Evolutionary conservation across 192 early-diverging fungal species (phyloP), one percentile per base, ranked within the genome.

Genomic region (Chytriomyces sp.): DNA sequence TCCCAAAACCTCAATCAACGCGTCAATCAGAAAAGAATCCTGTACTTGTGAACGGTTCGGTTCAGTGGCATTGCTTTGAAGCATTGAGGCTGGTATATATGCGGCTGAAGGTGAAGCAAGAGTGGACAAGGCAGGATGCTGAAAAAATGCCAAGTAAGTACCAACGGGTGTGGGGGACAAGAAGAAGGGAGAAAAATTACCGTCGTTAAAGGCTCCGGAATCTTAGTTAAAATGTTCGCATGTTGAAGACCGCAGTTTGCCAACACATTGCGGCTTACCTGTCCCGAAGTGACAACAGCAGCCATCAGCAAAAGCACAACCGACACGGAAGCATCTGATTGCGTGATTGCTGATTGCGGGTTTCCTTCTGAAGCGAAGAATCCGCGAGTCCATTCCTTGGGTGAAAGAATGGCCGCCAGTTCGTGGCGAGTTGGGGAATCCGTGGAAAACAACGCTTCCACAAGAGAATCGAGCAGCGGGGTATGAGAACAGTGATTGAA

Each of bases 1-100:
- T 45, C 71, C 71, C 6, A 73, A n/a, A 18, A 73, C 44, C n/a
- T 73, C 59, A 73, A 73, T 73, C 59, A 73, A 62, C 16, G 11
- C 16, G 10, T 47, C 66, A 46, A 68, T 46, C 8, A 68, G 1
- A 20, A 57, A 57, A n/a, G 20, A 13, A 0, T 57, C 53, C 2
- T 57, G 20, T 35, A 35, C 35, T 35, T 35, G 35, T 35, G 35
- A 35, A 35, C 35, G 35, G 0, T 35, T 35, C 3, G 35, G 2
- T 35, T 35, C 35, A 35, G 35, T 35, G 35, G 35, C 35, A 35
- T 35, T 35, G 35, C 2, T 35, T 35, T 35, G 35, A 35, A 35
- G 35, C 35, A 35, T 35, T 35, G 35, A 4, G 35, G 35, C 35
- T 35, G 35, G 35, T 35, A 35, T 35, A 35, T 1, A 35, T 35